phyloP scores from a whole-genome alignment of 257 asterid genomes.

The Nicotiana sylvestris region DNA sequence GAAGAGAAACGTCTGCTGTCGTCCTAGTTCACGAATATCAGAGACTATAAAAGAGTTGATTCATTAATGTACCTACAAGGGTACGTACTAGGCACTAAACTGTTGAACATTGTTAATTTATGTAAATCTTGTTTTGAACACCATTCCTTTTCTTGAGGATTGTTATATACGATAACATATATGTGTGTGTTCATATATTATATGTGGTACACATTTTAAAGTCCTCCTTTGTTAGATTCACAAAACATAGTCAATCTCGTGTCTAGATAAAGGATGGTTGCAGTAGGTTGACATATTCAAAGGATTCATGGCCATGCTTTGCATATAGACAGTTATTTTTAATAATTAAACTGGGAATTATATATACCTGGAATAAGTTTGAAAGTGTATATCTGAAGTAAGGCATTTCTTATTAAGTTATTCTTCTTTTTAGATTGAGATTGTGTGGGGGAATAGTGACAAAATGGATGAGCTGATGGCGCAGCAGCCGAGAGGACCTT shows the following conservation, averaged over 20 bases:
- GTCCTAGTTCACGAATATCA: slow-evolving; percentile 1
- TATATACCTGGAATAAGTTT: no score
- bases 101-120: background rate
- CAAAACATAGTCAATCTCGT: no score
- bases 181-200: background rate
- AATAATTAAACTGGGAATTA: no score
- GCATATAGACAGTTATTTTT: no score
- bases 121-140: background rate
- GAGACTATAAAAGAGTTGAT: background rate
- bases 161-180: background rate
- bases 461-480: slow-evolving; percentile 49
- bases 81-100: background rate
- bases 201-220: background rate
- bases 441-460: slow-evolving; percentile 46
- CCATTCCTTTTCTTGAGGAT: background rate
- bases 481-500: slow-evolving; percentile 45
- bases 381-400: background rate
- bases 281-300: no score
- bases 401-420: background rate
- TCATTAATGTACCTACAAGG: background rate
- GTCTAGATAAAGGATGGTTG: no score
- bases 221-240: no score
- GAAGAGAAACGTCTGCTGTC: slow-evolving; percentile 45
- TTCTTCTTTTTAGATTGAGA: slow-evolving; percentile 36
- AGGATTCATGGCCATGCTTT: no score